Percentiles rank a stretch among this genome's conserved stretches.
These are phyloP conservation scores for Pichia cabralensis DNA, from an alignment of 805 yeast genomes.

Conservation along the genomic window DNA sequence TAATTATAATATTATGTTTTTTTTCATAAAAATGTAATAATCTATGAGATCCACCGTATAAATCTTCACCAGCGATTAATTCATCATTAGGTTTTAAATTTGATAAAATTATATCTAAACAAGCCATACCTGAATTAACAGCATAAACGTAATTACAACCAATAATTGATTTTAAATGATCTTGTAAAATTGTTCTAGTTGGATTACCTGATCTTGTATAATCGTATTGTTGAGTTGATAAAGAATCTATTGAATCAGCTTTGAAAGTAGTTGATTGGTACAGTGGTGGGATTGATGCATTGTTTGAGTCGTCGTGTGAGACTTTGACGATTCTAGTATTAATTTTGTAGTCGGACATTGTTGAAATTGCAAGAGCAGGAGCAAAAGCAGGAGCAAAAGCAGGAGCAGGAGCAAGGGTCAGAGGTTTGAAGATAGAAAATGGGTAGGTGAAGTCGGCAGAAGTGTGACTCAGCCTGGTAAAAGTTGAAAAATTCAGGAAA, in stretches of 20 bases:
- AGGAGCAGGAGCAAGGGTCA: no score
- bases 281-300: slow-evolving; percentile 77
- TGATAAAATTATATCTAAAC: slow-evolving; percentile 67
- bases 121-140: slow-evolving; percentile 89
- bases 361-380: background rate
- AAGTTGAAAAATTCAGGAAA: background rate
- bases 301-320: slow-evolving; percentile 56
- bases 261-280: slow-evolving; percentile 95
- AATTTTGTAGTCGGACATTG: slow-evolving; percentile 3
- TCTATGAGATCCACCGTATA: slow-evolving; percentile 91
- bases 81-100: slow-evolving; percentile 78
- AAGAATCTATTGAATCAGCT: slow-evolving; percentile 57
- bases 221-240: slow-evolving; percentile 60
- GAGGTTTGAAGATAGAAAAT: background rate
- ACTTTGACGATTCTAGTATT: slow-evolving; percentile 60
- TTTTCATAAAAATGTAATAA: slow-evolving; percentile 61
- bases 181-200: slow-evolving; percentile 71
- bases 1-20: slow-evolving; percentile 54
- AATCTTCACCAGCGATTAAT: slow-evolving; percentile 88
- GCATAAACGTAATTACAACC: slow-evolving; percentile 69
- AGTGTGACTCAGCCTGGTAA: no score
- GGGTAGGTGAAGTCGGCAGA: no score
- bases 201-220: slow-evolving; percentile 94
- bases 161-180: slow-evolving; percentile 70
- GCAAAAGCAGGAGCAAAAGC: no score